phyloP scores from a whole-genome alignment of 768 basidiomycete species.

The Clavulina sp. region DNA sequence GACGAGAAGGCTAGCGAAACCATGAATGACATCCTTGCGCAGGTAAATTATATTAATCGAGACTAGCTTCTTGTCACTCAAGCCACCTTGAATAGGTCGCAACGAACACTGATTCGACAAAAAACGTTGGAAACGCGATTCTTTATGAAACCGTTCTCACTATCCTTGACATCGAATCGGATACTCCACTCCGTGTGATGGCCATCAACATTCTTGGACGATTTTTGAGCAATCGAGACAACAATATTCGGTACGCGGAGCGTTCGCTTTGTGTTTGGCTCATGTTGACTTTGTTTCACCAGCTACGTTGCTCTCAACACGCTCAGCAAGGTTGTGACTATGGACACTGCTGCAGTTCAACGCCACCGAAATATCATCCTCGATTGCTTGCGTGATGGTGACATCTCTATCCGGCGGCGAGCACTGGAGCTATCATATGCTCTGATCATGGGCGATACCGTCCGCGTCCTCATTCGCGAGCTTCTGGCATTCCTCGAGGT shows the following conservation, averaged over 20 bases:
- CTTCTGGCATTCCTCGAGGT: constrained; percentile 92
- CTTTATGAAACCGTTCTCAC: constrained; percentile 95
- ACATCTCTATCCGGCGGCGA: constrained; percentile 93
- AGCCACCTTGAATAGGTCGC: constrained; percentile 45
- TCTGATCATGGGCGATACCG: constrained; percentile 86
- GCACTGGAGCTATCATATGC: constrained; percentile 96
- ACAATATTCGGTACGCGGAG: constrained; percentile 84
- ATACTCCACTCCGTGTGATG: constrained; percentile 91
- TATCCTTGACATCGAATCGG: constrained; percentile 92
- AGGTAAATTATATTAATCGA: constrained; percentile 29
- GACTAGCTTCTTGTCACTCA: background rate
- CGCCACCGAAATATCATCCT: constrained; percentile 95
- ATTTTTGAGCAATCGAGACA: constrained; percentile 92
- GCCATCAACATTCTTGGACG: constrained; percentile 98
- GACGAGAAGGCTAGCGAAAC: constrained; percentile 78
- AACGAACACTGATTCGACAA: constrained; percentile 95
- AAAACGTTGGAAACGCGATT: constrained; percentile 97
- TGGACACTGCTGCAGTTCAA: constrained; percentile 96
- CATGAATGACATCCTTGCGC: constrained; percentile 97
- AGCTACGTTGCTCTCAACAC: constrained; percentile 98
- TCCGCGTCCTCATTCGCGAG: constrained; percentile 81
- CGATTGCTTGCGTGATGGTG: constrained; percentile 98
- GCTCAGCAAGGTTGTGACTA: constrained; percentile 91
- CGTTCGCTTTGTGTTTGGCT: background rate
- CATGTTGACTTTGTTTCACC: background rate